phyloP scores from a whole-genome alignment of 371 early-diverging fungal species.

The Syncephalastrum contaminatum region DNA sequence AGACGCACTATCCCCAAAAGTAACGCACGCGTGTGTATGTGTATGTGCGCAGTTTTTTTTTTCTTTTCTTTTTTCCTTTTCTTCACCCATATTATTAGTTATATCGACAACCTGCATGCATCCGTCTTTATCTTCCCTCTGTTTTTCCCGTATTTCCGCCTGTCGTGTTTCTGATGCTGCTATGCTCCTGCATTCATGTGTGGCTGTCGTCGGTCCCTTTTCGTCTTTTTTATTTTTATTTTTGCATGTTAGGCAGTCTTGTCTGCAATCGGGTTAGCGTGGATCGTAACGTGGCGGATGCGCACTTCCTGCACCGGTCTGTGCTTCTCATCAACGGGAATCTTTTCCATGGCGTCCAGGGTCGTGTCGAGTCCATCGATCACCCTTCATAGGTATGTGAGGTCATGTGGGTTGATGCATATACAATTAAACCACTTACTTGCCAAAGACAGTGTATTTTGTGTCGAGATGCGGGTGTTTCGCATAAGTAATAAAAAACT shows the following conservation, averaged over 20 bases:
- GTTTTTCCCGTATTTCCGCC: neutral
- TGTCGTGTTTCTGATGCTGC: slow-evolving; percentile 6
- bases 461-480: slow-evolving; percentile 86
- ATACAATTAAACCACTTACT: slow-evolving; percentile 49
- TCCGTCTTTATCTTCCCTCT: neutral
- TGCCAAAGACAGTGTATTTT: slow-evolving; percentile 93
- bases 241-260: slow-evolving; percentile 12
- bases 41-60: no score
- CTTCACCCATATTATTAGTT: no score
- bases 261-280: slow-evolving; percentile 96
- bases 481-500: slow-evolving; percentile 91
- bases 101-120: no score
- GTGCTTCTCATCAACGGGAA: slow-evolving; percentile 84
- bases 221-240: neutral
- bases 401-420: neutral
- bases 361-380: slow-evolving; percentile 88
- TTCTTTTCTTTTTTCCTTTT: no score
- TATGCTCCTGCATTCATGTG: neutral
- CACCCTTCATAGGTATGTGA: slow-evolving; percentile 51
- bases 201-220: neutral
- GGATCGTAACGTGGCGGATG: slow-evolving; percentile 81
- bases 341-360: slow-evolving; percentile 82
- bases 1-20: no score
- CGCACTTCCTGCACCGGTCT: slow-evolving; percentile 82
- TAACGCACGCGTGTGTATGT: no score